phyloP scores from a whole-genome alignment of 2,329 filamentous ascomycete genomes.

The Monascus ruber region DNA sequence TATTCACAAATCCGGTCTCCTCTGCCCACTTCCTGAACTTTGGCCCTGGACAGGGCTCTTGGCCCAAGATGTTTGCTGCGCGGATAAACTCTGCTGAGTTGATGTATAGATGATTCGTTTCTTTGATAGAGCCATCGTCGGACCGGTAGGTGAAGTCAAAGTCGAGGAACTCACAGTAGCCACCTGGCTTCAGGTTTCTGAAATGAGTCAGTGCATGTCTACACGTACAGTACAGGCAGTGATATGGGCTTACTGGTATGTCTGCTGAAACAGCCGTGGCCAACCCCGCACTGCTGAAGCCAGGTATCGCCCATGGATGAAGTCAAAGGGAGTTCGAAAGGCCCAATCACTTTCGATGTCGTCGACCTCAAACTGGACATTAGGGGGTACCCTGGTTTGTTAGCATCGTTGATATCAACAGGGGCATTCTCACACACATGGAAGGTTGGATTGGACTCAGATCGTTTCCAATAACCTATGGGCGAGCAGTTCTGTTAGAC shows the following conservation, averaged over 20 bases:
- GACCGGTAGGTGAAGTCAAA: constrained; percentile 6
- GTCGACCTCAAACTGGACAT: constrained; percentile 12
- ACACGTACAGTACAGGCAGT: not conserved
- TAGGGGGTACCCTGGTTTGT: constrained; percentile 10
- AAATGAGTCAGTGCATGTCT: not conserved
- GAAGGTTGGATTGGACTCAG: not conserved
- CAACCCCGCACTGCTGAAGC: constrained; percentile 7
- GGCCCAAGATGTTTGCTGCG: constrained; percentile 3
- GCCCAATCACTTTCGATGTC: constrained; percentile 8
- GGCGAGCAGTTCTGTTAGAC: not conserved
- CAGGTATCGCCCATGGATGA: constrained; percentile 9
- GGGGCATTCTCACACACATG: not conserved
- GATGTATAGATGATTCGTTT: constrained; percentile 3
- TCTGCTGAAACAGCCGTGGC: constrained; percentile 6
- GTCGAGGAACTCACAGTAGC: constrained; percentile 7
- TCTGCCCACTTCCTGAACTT: constrained; percentile 3
- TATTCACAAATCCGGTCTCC: constrained; percentile 10
- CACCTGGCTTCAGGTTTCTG: constrained; percentile 5
- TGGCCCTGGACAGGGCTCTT: constrained; percentile 5
- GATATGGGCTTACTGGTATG: constrained; percentile 1
- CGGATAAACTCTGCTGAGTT: constrained; percentile 7
- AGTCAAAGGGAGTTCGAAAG: constrained; percentile 6
- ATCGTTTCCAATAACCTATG: not conserved
- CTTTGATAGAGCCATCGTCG: constrained; percentile 6
- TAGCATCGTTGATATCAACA: not conserved